These are phyloP conservation scores for Chenopodium suecicum DNA, from an alignment of 148 eudicot species.

Conservation along the genomic window DNA sequence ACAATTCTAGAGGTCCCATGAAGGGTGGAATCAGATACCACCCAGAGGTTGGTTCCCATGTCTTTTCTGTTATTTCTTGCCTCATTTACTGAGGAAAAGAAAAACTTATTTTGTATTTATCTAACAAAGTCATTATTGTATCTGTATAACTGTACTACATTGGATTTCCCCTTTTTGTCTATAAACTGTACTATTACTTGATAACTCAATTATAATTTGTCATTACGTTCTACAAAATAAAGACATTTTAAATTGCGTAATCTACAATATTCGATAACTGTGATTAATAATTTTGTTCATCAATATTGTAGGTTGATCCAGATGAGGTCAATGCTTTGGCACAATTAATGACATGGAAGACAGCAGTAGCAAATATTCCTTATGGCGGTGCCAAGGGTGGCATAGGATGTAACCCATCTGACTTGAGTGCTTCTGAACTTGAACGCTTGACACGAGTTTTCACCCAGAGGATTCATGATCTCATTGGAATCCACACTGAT, in stretches of 20 bases:
- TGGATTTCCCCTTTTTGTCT: neutral
- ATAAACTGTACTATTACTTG: neutral
- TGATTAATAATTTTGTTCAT: neutral
- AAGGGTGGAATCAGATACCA: conserved; percentile 99
- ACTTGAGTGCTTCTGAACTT: conserved; percentile 74
- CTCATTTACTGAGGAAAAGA: neutral
- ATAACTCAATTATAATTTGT: neutral
- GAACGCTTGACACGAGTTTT: conserved; percentile 93
- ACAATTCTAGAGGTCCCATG: conserved; percentile 99
- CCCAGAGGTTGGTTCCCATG: conserved; percentile 69
- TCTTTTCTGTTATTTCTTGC: neutral
- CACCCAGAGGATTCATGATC: conserved; percentile 95
- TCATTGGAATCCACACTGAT: conserved; percentile 91
- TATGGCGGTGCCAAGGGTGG: conserved; percentile 99
- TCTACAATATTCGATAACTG: too few relatives aligned
- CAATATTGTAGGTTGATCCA: conserved; percentile 71
- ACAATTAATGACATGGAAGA: conserved; percentile 99
- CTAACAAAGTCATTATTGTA: neutral
- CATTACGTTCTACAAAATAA: neutral
- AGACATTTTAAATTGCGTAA: neutral
- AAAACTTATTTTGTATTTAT: neutral
- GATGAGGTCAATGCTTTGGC: conserved; percentile 99
- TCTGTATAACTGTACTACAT: neutral
- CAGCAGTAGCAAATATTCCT: conserved; percentile 96
- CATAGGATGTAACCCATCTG: conserved; percentile 88